Conservation (phyloP, 2,329 filamentous ascomycete genomes). For the Mariannaea elegans region DNA sequence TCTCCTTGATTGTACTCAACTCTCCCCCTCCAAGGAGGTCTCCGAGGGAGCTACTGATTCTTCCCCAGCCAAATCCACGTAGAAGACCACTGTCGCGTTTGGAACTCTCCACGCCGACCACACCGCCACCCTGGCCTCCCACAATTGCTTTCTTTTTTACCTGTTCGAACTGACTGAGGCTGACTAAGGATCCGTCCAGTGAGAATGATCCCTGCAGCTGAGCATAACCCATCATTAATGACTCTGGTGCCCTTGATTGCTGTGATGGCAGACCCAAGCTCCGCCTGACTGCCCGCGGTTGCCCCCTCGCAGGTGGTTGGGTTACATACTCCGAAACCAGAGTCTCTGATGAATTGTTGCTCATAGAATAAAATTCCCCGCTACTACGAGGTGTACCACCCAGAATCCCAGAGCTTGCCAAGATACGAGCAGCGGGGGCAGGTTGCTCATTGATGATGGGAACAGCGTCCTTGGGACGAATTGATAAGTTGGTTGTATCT, state of each 20-base stretch:
- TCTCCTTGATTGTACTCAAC: slow-evolving; percentile 93
- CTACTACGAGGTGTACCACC: slow-evolving; percentile 87
- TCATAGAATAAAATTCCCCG: slow-evolving; percentile 92
- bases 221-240: slow-evolving; percentile 97
- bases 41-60: slow-evolving; percentile 85
- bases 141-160: slow-evolving; percentile 95
- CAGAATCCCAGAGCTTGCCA: slow-evolving; percentile 78
- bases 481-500: slow-evolving; percentile 49
- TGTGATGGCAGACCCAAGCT: slow-evolving; percentile 55
- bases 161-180: slow-evolving; percentile 89
- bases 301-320: slow-evolving; percentile 50
- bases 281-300: slow-evolving; percentile 54
- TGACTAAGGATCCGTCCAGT: slow-evolving; percentile 89
- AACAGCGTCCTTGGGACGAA: slow-evolving; percentile 55
- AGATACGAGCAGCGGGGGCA: slow-evolving; percentile 71
- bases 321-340: slow-evolving; percentile 87
- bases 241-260: slow-evolving; percentile 69
- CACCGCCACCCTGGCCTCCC: slow-evolving; percentile 85
- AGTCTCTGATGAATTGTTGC: slow-evolving; percentile 95
- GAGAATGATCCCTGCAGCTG: slow-evolving; percentile 93
- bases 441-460: slow-evolving; percentile 65
- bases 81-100: slow-evolving; percentile 84
- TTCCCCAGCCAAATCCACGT: slow-evolving; percentile 86
- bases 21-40: slow-evolving; percentile 88
- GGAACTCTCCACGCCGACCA: slow-evolving; percentile 78